A percentile compares a stretch with the other conserved stretches of the same genome.
Evolutionary conservation across 768 basidiomycete species (phyloP).

Genomic region (Tulasnella sp.): DNA sequence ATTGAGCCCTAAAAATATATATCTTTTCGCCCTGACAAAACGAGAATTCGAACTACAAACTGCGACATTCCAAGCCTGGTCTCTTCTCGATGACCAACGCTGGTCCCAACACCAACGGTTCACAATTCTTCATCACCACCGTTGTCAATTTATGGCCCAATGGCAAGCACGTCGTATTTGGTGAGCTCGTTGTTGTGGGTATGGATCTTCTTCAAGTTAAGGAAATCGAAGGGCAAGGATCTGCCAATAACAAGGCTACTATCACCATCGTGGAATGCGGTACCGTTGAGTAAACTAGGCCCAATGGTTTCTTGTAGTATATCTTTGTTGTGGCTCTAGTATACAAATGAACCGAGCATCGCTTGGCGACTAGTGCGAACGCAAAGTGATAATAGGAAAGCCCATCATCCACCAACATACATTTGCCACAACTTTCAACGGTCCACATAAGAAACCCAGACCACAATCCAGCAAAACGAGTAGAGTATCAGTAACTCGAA

Average conservation of each 20-base stretch:
- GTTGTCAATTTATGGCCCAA: constrained; percentile 35
- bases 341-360: neutral
- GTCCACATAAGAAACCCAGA: neutral
- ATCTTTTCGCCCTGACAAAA: constrained; percentile 27
- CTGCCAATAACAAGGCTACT: constrained; percentile 28
- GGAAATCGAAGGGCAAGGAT: constrained; percentile 31
- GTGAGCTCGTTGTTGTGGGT: constrained; percentile 38
- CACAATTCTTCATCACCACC: constrained; percentile 41
- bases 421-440: neutral
- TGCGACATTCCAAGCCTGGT: constrained; percentile 35
- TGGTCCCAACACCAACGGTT: constrained; percentile 45
- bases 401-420: too few relatives aligned
- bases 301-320: neutral
- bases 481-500: neutral
- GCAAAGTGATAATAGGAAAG: neutral
- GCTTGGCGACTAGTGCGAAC: neutral
- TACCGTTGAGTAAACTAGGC: constrained; percentile 19
- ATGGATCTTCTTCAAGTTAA: constrained; percentile 37
- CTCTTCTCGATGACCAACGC: constrained; percentile 47
- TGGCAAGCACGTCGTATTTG: constrained; percentile 41
- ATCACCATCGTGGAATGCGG: constrained; percentile 29
- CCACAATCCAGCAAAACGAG: neutral
- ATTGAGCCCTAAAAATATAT: neutral
- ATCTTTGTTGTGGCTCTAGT: neutral
- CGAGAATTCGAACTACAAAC: constrained; percentile 36